phyloP scores from a whole-genome alignment of 352 stramenopile genomes.

The Phytophthora ramorum region DNA sequence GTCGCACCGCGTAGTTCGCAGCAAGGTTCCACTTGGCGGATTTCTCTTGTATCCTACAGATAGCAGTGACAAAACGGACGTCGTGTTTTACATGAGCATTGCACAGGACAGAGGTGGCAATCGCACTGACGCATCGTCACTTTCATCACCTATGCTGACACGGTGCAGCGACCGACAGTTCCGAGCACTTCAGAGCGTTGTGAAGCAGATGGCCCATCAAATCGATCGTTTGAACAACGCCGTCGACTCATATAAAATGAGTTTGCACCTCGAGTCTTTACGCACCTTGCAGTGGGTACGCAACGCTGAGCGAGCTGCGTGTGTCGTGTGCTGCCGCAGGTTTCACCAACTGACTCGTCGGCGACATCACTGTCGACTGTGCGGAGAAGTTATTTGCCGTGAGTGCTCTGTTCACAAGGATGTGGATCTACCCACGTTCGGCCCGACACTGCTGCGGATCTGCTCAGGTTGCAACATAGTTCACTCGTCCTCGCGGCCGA shows the following conservation, averaged over 20 bases:
- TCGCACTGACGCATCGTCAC: conserved; percentile 1
- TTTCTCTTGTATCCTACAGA: conserved; percentile 78
- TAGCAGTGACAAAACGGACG: conserved; percentile 62
- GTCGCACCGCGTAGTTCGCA: conserved; percentile 67
- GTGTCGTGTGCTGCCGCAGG: conserved; percentile 64
- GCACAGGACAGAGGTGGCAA: conserved; percentile 18
- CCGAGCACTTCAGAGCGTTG: conserved; percentile 60
- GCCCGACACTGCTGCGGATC: conserved; percentile 69
- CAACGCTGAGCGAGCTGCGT: conserved; percentile 62
- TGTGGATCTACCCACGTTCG: conserved; percentile 68
- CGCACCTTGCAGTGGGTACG: conserved; percentile 60
- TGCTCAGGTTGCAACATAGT: conserved; percentile 61
- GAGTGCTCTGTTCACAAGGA: conserved; percentile 80
- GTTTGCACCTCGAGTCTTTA: conserved; percentile 61
- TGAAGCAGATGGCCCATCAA: conserved; percentile 62
- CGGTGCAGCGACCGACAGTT: conserved; percentile 66
- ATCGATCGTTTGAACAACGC: conserved; percentile 63
- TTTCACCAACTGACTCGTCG: conserved; percentile 76
- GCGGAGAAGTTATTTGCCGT: conserved; percentile 78
- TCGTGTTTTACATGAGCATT: conserved; percentile 83
- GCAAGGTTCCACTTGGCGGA: conserved; percentile 63
- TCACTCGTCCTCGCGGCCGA: conserved; percentile 16
- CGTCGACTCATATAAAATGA: conserved; percentile 70
- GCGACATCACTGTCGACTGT: conserved; percentile 80
- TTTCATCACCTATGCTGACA: conserved; percentile 14